Percentiles rank a stretch among this genome's conserved stretches.
These are phyloP conservation scores for Cyberlindnera subsufficiens DNA, from an alignment of 805 yeast species.

Conservation along the genomic window DNA sequence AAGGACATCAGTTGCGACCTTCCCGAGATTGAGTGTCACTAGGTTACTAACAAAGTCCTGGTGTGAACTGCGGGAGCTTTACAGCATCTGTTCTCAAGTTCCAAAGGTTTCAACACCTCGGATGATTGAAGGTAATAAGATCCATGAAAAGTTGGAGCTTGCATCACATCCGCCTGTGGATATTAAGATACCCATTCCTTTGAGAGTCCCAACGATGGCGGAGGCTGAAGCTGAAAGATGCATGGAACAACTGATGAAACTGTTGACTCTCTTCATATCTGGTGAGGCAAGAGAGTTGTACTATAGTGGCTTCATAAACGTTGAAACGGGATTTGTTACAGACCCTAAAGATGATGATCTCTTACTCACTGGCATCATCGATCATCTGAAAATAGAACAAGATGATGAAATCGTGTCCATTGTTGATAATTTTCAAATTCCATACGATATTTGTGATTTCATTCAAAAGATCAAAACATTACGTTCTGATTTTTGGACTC, in stretches of 20 bases:
- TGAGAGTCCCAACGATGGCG: neutral
- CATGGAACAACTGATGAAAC: conserved; percentile 37
- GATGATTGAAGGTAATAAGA: conserved; percentile 40
- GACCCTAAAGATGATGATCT: conserved; percentile 26
- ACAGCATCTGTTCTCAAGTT: conserved; percentile 43
- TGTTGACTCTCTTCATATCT: conserved; percentile 33
- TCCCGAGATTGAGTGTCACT: conserved; percentile 51
- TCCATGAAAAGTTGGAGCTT: conserved; percentile 44
- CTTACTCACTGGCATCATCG: conserved; percentile 61
- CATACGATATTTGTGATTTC: conserved; percentile 10
- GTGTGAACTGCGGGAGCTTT: conserved; percentile 62
- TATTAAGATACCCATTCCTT: conserved; percentile 1
- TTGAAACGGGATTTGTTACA: conserved; percentile 6
- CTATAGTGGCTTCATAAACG: conserved; percentile 28
- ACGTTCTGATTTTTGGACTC: neutral
- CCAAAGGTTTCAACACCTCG: conserved; percentile 30
- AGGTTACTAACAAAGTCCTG: conserved; percentile 51
- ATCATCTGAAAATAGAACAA: conserved; percentile 30
- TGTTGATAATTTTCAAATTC: neutral
- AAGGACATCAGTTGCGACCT: conserved; percentile 3
- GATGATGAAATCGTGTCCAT: neutral
- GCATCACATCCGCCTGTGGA: conserved; percentile 33
- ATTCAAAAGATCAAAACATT: neutral
- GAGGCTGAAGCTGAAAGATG: conserved; percentile 29
- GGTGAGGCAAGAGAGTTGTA: conserved; percentile 62